A percentile compares a stretch with the other conserved stretches of the same genome.
Evolutionary conservation across 2,329 filamentous ascomycete genomes (phyloP).

Genomic region (Microsporum ferrugineum): DNA sequence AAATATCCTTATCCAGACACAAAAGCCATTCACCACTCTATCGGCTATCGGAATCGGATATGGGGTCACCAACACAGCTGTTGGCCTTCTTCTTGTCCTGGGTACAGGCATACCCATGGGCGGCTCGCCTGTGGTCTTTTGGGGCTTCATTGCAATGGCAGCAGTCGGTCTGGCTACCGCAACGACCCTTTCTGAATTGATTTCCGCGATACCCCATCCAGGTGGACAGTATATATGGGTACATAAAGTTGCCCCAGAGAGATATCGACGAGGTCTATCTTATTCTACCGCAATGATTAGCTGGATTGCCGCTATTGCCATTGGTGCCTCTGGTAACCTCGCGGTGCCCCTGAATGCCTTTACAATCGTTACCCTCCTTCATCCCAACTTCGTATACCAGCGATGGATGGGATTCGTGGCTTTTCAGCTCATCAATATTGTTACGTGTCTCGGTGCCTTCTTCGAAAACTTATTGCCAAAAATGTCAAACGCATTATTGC

Average conservation of each 20-base stretch:
- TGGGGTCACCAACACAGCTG: conserved; percentile 1
- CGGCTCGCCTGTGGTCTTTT: neutral
- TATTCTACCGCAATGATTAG: conserved; percentile 4
- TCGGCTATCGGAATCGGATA: neutral
- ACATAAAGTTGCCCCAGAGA: neutral
- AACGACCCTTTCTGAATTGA: conserved; percentile 1
- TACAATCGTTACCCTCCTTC: neutral
- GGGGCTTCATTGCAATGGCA: conserved; percentile 1
- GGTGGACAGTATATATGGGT: conserved; percentile 2
- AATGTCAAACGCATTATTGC: neutral
- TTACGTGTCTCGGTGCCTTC: neutral
- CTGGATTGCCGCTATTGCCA: conserved; percentile 3
- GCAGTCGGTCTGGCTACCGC: neutral
- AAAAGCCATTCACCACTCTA: conserved; percentile 3
- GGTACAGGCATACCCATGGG: neutral
- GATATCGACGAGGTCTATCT: neutral
- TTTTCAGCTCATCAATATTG: neutral
- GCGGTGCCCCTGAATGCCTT: neutral
- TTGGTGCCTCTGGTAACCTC: neutral
- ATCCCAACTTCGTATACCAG: neutral
- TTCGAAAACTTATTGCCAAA: neutral
- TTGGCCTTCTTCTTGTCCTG: neutral
- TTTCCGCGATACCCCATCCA: neutral
- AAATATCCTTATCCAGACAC: neutral
- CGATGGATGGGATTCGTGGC: conserved; percentile 2